Percentiles rank a stretch among this genome's conserved stretches.
These are phyloP conservation scores for Pythium dissimile DNA, from an alignment of 352 stramenopile genomes.

Conservation along the genomic window DNA sequence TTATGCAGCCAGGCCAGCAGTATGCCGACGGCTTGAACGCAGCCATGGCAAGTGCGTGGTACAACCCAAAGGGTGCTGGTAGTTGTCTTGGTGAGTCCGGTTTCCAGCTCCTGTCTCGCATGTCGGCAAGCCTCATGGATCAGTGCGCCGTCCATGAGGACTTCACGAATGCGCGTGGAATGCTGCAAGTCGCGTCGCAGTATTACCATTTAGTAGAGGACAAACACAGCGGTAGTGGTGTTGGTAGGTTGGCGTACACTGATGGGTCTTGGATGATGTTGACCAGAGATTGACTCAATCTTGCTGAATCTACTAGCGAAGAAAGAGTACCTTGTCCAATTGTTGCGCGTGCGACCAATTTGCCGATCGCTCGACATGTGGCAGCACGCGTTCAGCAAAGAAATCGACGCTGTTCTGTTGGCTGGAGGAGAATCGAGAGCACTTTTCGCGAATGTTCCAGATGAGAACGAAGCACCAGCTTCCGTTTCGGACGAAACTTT, in stretches of 20 bases:
- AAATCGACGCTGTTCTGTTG: slow-evolving; percentile 57
- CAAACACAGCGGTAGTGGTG: slow-evolving; percentile 64
- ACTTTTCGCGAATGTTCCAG: not conserved
- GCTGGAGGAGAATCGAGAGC: slow-evolving; percentile 1
- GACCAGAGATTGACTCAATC: too few species aligned
- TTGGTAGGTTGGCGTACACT: slow-evolving; percentile 42
- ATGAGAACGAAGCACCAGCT: not conserved
- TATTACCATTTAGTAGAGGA: slow-evolving; percentile 82
- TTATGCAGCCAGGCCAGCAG: slow-evolving; percentile 83
- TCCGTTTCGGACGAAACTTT: slow-evolving; percentile 67
- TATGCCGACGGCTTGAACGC: slow-evolving; percentile 46
- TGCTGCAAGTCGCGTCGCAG: slow-evolving; percentile 75
- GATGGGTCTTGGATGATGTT: too few species aligned
- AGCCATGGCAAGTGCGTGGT: slow-evolving; percentile 40
- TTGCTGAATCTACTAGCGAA: slow-evolving; percentile 36
- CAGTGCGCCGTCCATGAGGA: slow-evolving; percentile 75
- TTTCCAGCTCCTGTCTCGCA: slow-evolving; percentile 54
- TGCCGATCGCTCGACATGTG: slow-evolving; percentile 80
- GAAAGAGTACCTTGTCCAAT: slow-evolving; percentile 76
- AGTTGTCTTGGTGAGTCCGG: slow-evolving; percentile 71
- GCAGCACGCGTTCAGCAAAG: slow-evolving; percentile 79
- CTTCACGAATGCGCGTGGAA: slow-evolving; percentile 73
- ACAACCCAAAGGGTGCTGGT: slow-evolving; percentile 78
- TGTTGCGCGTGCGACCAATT: slow-evolving; percentile 56
- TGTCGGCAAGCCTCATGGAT: slow-evolving; percentile 65